phyloP scores from a whole-genome alignment of 1,139 yeast genomes.

The Geotrichum cucujoidarum region DNA sequence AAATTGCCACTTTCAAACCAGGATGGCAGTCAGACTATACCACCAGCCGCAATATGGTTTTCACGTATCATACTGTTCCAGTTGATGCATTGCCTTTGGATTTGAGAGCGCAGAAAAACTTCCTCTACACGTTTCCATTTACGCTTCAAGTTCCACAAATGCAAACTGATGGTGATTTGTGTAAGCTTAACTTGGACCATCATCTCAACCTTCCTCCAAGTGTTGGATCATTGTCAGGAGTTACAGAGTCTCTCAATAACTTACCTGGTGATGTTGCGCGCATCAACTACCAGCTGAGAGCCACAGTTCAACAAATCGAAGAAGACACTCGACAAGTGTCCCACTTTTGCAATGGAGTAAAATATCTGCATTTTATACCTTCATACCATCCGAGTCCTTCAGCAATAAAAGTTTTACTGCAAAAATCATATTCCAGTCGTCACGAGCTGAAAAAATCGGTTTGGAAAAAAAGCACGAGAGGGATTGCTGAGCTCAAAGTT shows the following conservation, averaged over 20 bases:
- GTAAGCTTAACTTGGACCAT: not conserved
- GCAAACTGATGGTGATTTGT: not conserved
- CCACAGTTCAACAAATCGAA: not conserved
- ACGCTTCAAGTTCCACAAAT: conserved; percentile 5
- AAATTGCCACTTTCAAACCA: not conserved
- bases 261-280: conserved; percentile 1
- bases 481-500: not conserved
- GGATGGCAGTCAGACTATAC: not conserved
- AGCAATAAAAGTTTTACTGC: no score
- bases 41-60: not conserved
- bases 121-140: conserved; percentile 4
- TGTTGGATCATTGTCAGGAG: conserved; percentile 4
- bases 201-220: conserved; percentile 8
- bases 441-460: no score
- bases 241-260: not conserved
- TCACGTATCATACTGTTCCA: conserved; percentile 2
- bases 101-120: not conserved
- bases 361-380: no score
- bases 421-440: no score
- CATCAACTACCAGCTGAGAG: not conserved
- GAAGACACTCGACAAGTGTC: no score
- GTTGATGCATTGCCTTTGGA: not conserved
- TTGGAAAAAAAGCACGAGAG: no score
- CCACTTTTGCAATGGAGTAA: no score
- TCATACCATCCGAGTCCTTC: no score